Percentiles rank a stretch among this genome's conserved stretches.
Evolutionary conservation across 2,329 filamentous ascomycete species (phyloP).

Genomic region (Phialophora expanda): DNA sequence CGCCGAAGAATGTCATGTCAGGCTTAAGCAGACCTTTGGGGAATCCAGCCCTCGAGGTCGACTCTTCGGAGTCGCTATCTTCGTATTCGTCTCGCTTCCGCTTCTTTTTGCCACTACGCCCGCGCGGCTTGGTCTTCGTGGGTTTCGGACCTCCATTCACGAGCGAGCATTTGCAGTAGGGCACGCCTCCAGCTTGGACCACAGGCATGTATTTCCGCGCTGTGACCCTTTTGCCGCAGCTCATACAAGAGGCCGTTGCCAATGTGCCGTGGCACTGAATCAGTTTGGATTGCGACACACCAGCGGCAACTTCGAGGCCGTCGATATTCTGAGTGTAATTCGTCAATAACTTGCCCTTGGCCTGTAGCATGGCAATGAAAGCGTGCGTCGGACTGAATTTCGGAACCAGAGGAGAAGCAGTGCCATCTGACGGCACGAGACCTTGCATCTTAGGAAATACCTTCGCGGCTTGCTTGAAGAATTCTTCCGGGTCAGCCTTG

Average conservation of each 20-base stretch:
- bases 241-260: slow-evolving; percentile 85
- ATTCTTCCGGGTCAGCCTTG: slow-evolving; percentile 81
- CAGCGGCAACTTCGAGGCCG: slow-evolving; percentile 87
- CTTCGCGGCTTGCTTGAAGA: slow-evolving; percentile 72
- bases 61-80: slow-evolving; percentile 55
- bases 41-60: slow-evolving; percentile 63
- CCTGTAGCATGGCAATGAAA: slow-evolving; percentile 87
- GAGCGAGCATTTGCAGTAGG: slow-evolving; percentile 63
- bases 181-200: slow-evolving; percentile 75
- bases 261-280: slow-evolving; percentile 98
- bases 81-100: slow-evolving; percentile 38
- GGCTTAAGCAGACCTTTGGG: slow-evolving; percentile 73
- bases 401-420: slow-evolving; percentile 48
- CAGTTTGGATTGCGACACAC: slow-evolving; percentile 78
- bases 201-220: slow-evolving; percentile 81
- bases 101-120: slow-evolving; percentile 33
- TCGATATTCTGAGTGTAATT: slow-evolving; percentile 99
- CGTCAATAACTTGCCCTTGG: slow-evolving; percentile 85
- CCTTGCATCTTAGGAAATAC: slow-evolving; percentile 69
- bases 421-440: slow-evolving; percentile 23
- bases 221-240: slow-evolving; percentile 74
- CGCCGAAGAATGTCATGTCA: slow-evolving; percentile 97
- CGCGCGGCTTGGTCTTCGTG: slow-evolving; percentile 15
- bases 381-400: slow-evolving; percentile 89
- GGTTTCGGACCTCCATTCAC: slow-evolving; percentile 16